Evolutionary conservation across 371 early-diverging fungal species (phyloP), one percentile per base, ranked within the genome.

Genomic region (Coemansia sp.): DNA sequence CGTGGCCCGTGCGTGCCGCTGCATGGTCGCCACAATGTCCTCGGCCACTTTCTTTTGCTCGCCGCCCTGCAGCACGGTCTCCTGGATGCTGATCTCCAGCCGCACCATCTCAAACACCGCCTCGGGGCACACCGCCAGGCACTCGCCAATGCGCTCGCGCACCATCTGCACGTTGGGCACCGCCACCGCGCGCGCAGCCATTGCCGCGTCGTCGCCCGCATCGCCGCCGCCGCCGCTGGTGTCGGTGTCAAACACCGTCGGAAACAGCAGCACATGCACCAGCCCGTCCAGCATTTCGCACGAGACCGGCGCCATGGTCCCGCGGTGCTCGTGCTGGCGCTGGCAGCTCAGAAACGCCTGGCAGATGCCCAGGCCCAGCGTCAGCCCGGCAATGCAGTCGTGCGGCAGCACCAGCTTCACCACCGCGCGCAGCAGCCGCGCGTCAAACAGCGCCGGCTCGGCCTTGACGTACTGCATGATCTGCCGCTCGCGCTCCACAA

Each of bases 11-110:
- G 79, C 65, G 6, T 79, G 79, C 32, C 43, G 58, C 44, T 58
- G 59, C 75, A 80, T 56, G 9, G 64, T 60, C 1, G 33, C 11
- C 11, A 80, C 75, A 12, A 80, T 77, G 16, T 62, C 58, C n/a
- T 80, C 74, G 29, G 80, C 80, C 4, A 80, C 77, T 38, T 69
- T 58, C n/a, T 75, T 67, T 52, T 80, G 80, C 59, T 80, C 80
- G 40, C 80, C 80, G 34, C 80, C 75, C 33, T 44, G 48, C 14
- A 80, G 52, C 44, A 80, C 81, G 0, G 78, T 67, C 40, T 71
- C 62, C 53, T 80, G 81, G 38, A 80, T 75, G 47, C 59, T 51
- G n/a, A 80, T 78, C 53, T 80, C 81, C 18, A 80, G 65, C 29
- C 56, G 57, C 38, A 80, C 74, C 81, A 80, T 80, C 51, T 74